A percentile compares a stretch with the other conserved stretches of the same genome.
Evolutionary conservation across 306 rosid genomes (phyloP).

Genomic region (Trichosanthes cucumerina): DNA sequence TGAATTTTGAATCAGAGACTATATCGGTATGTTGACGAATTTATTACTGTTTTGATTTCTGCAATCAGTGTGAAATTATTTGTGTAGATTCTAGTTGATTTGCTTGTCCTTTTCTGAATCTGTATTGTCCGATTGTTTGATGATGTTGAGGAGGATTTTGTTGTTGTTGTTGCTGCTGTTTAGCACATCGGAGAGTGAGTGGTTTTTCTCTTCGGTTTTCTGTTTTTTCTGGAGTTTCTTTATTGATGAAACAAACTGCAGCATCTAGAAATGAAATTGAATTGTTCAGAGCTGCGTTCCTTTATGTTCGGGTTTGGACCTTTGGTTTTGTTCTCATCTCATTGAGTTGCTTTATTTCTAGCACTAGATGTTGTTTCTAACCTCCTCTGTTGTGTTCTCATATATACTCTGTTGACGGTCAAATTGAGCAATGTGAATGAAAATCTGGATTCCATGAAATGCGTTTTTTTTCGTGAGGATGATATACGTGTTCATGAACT

Average conservation of each 20-base stretch:
- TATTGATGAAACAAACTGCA: background rate
- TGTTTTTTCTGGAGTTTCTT: background rate
- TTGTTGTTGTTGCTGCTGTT: background rate
- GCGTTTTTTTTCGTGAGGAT: background rate
- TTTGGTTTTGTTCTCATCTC: background rate
- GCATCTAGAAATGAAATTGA: background rate
- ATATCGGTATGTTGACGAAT: conserved; percentile 20
- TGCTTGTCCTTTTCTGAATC: background rate
- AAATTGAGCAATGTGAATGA: background rate
- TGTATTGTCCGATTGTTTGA: background rate
- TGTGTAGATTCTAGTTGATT: background rate
- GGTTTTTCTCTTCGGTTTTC: background rate
- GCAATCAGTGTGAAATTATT: background rate
- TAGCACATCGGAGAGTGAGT: background rate
- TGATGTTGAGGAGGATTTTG: background rate
- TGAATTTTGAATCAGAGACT: conserved; percentile 30
- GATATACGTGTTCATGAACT: background rate
- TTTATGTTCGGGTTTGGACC: background rate
- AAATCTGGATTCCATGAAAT: background rate
- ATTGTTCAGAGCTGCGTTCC: background rate
- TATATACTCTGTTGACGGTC: background rate
- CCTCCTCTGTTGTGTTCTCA: background rate
- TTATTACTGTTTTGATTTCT: background rate
- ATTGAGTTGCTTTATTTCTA: background rate
- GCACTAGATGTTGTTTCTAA: background rate